Base-by-base conservation (phyloP, 2,329 filamentous ascomycete species). In the Neofusicoccum umdonicola region DNA sequence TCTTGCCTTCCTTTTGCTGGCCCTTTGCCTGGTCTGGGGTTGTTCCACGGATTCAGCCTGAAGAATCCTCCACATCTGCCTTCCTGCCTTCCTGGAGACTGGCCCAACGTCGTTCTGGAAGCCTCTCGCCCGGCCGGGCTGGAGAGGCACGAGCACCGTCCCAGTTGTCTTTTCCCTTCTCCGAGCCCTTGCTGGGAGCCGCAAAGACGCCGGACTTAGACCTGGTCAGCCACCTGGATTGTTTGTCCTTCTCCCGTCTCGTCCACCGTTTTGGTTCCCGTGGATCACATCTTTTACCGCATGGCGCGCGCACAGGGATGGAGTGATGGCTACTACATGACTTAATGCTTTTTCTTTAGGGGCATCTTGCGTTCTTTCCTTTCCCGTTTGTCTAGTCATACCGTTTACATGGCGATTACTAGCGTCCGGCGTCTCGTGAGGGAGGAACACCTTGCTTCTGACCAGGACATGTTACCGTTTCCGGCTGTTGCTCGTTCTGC, bases 261-360 rank as follows among this genome's bases (percentile, higher is more conserved):
- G 62, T 64, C 35, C 47, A 50, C 51, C 50, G 61, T 56, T 50
- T 42, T 39, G 31, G 58, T 19, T 62, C 51, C 58, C 58, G 58
- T 62, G 61, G 61, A 63, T 35, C 47, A 45, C 35, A 56, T 63
- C 35, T 52, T 58, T 50, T 39, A 58, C 52, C 41, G 50, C 63
- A 64, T 58, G 63, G 62, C 52, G 62, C 56, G 37, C 27, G 52
- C 54, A 50, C 62, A 44, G 39, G 44, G 45, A 44, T 44, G 54
- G 63, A 64, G 54, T 51, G 63, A 64, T 52, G 63, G 63, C 47
- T 64, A 41, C 44, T 37, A 51, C 35, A 58, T 48, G 42, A 60
- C 41, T 54, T 64, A 64, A 64, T 60, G 63, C 54, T 60, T 64
- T 63, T 47, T 48, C 50, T 62, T 62, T 64, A 45, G 47, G 63